These are phyloP conservation scores for Zasmidium cellare DNA, from an alignment of 2,329 filamentous ascomycete genomes.

Conservation along the genomic window DNA sequence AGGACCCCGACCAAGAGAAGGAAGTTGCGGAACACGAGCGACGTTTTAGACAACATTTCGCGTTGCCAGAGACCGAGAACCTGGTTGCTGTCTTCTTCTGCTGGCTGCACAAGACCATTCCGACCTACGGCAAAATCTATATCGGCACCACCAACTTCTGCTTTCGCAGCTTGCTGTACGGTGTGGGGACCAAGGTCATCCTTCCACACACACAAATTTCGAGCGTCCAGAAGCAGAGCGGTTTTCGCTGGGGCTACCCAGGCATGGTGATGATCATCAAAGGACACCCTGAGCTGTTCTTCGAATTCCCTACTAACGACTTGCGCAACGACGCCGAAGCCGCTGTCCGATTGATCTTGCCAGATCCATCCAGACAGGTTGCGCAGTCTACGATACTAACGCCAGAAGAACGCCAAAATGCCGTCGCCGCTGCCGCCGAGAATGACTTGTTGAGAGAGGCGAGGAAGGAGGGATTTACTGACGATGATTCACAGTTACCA, in stretches of 20 bases:
- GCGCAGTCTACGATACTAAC: slow-evolving; percentile 68
- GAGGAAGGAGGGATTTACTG: slow-evolving; percentile 50
- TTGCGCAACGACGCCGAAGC: slow-evolving; percentile 84
- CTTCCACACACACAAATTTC: slow-evolving; percentile 88
- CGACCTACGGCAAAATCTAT: slow-evolving; percentile 95
- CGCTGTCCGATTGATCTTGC: slow-evolving; percentile 49
- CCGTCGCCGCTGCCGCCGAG: slow-evolving; percentile 75
- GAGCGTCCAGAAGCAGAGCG: slow-evolving; percentile 91
- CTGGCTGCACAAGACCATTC: slow-evolving; percentile 84
- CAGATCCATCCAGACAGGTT: no score
- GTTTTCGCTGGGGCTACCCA: slow-evolving; percentile 87
- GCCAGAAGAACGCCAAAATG: slow-evolving; percentile 68
- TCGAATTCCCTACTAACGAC: slow-evolving; percentile 80
- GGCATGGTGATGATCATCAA: slow-evolving; percentile 90
- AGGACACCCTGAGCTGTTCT: slow-evolving; percentile 93
- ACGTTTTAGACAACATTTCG: slow-evolving; percentile 86
- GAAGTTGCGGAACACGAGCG: slow-evolving; percentile 56
- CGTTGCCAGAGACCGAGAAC: slow-evolving; percentile 78
- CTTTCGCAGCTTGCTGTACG: slow-evolving; percentile 86
- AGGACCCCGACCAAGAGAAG: slow-evolving; percentile 58
- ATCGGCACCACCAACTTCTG: slow-evolving; percentile 85
- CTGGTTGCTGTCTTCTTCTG: slow-evolving; percentile 89
- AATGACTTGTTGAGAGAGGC: slow-evolving; percentile 76
- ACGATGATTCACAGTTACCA: slow-evolving; percentile 39
- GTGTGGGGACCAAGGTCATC: slow-evolving; percentile 88